A percentile compares a stretch with the other conserved stretches of the same genome.
Conservation (phyloP, 2,329 filamentous ascomycete species). For the Seiridium cupressi region DNA sequence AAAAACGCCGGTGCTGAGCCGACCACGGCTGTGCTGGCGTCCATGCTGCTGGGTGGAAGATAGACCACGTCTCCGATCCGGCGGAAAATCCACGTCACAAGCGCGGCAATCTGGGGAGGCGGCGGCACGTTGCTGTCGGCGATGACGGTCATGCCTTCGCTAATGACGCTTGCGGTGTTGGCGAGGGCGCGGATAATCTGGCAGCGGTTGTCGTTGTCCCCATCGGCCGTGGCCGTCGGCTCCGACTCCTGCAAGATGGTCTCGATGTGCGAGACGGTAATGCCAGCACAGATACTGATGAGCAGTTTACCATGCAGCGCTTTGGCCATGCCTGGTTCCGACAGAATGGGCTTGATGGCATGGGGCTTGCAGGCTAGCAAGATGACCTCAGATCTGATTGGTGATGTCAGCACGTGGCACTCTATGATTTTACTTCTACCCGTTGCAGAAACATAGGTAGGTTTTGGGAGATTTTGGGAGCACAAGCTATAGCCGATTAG, state of each 20-base stretch:
- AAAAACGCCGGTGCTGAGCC: slow-evolving; percentile 77
- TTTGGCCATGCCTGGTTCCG: slow-evolving; percentile 64
- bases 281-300: slow-evolving; percentile 78
- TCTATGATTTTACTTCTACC: no score
- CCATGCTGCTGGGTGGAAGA: slow-evolving; percentile 67
- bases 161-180: slow-evolving; percentile 76
- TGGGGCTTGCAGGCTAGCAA: slow-evolving; percentile 81
- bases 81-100: slow-evolving; percentile 76
- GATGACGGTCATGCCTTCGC: slow-evolving; percentile 82
- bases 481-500: no score
- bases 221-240: slow-evolving; percentile 35
- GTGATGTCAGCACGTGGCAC: neutral
- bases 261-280: slow-evolving; percentile 68
- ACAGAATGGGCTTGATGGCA: slow-evolving; percentile 67
- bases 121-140: slow-evolving; percentile 60
- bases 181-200: slow-evolving; percentile 78
- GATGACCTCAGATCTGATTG: slow-evolving; percentile 65
- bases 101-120: slow-evolving; percentile 45
- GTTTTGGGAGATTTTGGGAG: no score
- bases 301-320: slow-evolving; percentile 78
- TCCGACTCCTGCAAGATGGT: slow-evolving; percentile 57
- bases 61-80: slow-evolving; percentile 70
- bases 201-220: slow-evolving; percentile 36
- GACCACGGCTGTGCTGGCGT: slow-evolving; percentile 71
- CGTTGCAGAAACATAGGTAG: no score